These are phyloP conservation scores for Aspergillus arachidicola DNA, from an alignment of 2,329 filamentous ascomycete genomes.

Conservation along the genomic window DNA sequence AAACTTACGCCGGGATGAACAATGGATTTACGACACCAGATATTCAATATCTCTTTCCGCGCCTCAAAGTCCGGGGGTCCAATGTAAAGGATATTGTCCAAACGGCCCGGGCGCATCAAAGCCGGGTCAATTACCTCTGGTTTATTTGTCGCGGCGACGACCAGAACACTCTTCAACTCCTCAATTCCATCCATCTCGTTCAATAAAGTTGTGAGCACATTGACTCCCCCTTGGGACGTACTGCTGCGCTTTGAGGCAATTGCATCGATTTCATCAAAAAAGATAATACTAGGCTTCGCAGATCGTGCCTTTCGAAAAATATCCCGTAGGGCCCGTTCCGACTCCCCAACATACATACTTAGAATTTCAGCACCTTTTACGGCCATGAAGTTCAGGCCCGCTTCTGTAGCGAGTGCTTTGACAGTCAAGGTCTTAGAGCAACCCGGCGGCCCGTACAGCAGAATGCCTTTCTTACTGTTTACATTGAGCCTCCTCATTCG, in stretches of 20 bases:
- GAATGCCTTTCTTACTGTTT: slow-evolving; percentile 74
- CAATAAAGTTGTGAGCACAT: slow-evolving; percentile 84
- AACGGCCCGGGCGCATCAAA: slow-evolving; percentile 79
- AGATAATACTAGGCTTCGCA: slow-evolving; percentile 90
- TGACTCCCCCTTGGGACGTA: slow-evolving; percentile 61
- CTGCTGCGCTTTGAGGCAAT: slow-evolving; percentile 65
- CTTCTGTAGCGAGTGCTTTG: slow-evolving; percentile 87
- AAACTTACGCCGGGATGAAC: slow-evolving; percentile 68
- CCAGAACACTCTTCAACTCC: slow-evolving; percentile 76
- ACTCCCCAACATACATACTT: slow-evolving; percentile 97
- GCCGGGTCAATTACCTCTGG: slow-evolving; percentile 85
- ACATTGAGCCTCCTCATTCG: slow-evolving; percentile 54
- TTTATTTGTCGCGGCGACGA: slow-evolving; percentile 89
- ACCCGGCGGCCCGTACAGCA: slow-evolving; percentile 89
- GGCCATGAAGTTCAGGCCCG: slow-evolving; percentile 88
- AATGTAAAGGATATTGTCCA: slow-evolving; percentile 84
- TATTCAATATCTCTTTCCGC: slow-evolving; percentile 73
- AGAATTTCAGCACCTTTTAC: slow-evolving; percentile 92
- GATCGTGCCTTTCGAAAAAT: slow-evolving; percentile 83
- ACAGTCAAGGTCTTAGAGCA: slow-evolving; percentile 94
- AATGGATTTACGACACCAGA: slow-evolving; percentile 65
- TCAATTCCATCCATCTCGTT: slow-evolving; percentile 98
- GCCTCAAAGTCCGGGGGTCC: slow-evolving; percentile 75
- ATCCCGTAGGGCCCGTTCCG: slow-evolving; percentile 80
- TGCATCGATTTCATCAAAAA: slow-evolving; percentile 95